Conservation (phyloP, 176 grass and related monocot species). For the Zizania latifolia region DNA sequence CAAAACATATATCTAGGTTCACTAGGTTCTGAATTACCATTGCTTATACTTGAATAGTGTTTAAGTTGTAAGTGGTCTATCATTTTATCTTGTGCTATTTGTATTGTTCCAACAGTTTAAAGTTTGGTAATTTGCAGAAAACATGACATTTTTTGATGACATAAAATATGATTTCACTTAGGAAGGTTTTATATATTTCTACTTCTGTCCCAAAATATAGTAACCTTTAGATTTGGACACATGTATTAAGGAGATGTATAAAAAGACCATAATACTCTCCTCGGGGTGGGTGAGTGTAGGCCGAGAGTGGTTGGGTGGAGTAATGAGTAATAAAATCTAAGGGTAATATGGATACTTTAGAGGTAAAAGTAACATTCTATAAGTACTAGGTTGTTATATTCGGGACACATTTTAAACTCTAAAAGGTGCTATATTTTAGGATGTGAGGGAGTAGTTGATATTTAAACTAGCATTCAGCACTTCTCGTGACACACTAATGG, state of each 20-base stretch:
- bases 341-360: too few species aligned
- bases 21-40: not conserved
- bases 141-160: not conserved
- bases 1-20: not conserved
- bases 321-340: too few species aligned
- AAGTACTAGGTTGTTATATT: too few species aligned
- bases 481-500: not conserved
- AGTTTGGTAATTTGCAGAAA: not conserved
- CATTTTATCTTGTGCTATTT: not conserved
- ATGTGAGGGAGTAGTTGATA: not conserved
- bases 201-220: too few species aligned
- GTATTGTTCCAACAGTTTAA: not conserved
- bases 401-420: not conserved
- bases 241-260: too few species aligned
- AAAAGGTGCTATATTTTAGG: not conserved
- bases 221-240: too few species aligned
- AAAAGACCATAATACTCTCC: too few species aligned
- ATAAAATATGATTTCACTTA: slow-evolving; percentile 2
- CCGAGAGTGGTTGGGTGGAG: too few species aligned
- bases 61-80: not conserved
- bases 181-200: too few species aligned
- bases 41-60: not conserved
- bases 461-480: not conserved
- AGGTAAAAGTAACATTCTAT: too few species aligned
- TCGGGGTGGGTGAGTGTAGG: too few species aligned